Evolutionary conservation across 139 green algal genomes (phyloP).

Genomic region (Dunaliella sp.): DNA sequence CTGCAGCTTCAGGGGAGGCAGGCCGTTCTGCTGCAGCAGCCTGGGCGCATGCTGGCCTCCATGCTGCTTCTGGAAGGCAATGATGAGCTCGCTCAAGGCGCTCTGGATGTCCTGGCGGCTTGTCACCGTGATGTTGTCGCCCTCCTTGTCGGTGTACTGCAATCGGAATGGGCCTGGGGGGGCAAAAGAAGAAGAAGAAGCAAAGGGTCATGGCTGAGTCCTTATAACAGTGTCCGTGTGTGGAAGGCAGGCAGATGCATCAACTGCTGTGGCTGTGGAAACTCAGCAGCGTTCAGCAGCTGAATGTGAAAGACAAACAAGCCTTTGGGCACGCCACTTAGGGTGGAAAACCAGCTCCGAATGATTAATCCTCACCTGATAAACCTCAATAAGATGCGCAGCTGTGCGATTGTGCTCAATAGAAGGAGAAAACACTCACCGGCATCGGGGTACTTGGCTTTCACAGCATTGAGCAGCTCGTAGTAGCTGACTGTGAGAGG

Average conservation of each 20-base stretch:
- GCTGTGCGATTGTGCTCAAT: no score
- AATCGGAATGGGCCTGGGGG: slow-evolving; percentile 43
- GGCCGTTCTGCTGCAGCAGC: slow-evolving; percentile 7
- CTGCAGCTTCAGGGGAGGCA: slow-evolving; percentile 43
- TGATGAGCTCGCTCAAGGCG: slow-evolving; percentile 19
- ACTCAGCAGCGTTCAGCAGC: no score
- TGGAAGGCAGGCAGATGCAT: no score
- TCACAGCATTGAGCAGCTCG: slow-evolving; percentile 67
- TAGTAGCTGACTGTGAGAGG: slow-evolving; percentile 58
- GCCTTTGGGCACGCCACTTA: no score
- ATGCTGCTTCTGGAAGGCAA: slow-evolving; percentile 41
- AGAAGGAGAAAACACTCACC: slow-evolving; percentile 28
- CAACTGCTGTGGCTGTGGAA: no score
- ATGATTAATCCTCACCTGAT: no score
- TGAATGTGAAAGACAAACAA: no score
- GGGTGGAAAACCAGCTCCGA: no score
- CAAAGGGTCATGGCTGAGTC: no score
- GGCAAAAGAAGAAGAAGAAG: neutral
- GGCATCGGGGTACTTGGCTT: slow-evolving; percentile 68
- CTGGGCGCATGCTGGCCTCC: slow-evolving; percentile 21
- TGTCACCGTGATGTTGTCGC: slow-evolving; percentile 76
- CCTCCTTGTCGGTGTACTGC: slow-evolving; percentile 70
- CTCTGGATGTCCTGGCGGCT: slow-evolving; percentile 42
- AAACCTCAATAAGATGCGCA: no score
- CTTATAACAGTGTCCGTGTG: no score